A percentile compares a stretch with the other conserved stretches of the same genome.
These are phyloP conservation scores for Prunus mira DNA, from an alignment of 306 rosid genomes.

Conservation along the genomic window DNA sequence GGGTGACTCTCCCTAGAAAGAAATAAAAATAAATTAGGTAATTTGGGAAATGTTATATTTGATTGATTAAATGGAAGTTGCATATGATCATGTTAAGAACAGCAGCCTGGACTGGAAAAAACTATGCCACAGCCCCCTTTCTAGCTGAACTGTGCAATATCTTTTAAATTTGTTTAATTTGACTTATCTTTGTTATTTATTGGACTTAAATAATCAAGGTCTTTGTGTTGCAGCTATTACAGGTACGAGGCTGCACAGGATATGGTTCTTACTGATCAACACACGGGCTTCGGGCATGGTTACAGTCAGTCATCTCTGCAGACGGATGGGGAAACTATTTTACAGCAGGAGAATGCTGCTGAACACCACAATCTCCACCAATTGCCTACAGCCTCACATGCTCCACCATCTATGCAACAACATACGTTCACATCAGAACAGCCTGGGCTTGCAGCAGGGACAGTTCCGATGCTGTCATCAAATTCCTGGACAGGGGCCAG, in stretches of 20 bases:
- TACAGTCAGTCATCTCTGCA: slow-evolving; percentile 2
- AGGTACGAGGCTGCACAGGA: background rate
- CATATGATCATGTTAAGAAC: slow-evolving; percentile 7
- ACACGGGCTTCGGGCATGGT: background rate
- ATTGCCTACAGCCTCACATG: background rate
- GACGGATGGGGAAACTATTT: background rate
- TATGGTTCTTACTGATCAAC: slow-evolving; percentile 1
- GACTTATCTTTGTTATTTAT: background rate
- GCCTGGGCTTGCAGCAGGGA: background rate
- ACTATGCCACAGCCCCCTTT: background rate
- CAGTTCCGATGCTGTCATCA: background rate
- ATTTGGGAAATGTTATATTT: background rate
- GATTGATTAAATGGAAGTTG: background rate
- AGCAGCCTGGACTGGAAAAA: background rate
- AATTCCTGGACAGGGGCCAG: background rate
- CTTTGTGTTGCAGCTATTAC: background rate
- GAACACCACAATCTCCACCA: background rate
- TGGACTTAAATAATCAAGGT: background rate
- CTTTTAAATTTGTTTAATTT: background rate
- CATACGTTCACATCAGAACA: background rate
- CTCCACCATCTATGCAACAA: background rate
- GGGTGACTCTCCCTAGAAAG: background rate
- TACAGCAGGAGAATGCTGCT: background rate
- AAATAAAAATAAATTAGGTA: background rate
- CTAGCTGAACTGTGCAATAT: background rate